Conservation (phyloP, 1,139 yeast genomes). For the Candida sanyaensis region DNA sequence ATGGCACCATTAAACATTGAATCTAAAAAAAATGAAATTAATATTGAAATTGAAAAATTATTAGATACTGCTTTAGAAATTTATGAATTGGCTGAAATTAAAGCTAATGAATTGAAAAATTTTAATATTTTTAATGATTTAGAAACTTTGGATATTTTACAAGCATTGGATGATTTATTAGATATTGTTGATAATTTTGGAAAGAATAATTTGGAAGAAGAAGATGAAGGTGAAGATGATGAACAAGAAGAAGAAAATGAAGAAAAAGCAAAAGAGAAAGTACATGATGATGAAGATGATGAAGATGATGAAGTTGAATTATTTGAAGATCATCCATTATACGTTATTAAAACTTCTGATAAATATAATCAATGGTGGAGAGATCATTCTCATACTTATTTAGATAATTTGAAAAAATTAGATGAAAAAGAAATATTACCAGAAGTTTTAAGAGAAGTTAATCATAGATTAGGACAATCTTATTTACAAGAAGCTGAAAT, state of each 20-base stretch:
- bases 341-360: conserved; percentile 34
- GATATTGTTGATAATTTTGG: conserved; percentile 71
- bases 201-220: conserved; percentile 42
- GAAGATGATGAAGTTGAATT: conserved; percentile 33
- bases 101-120: conserved; percentile 27
- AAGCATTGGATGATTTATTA: conserved; percentile 61
- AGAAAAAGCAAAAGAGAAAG: too few relatives aligned
- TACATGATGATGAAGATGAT: conserved; percentile 26
- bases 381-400: conserved; percentile 47
- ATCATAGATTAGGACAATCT: conserved; percentile 60
- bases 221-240: conserved; percentile 21
- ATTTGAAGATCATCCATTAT: conserved; percentile 55
- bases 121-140: conserved; percentile 31
- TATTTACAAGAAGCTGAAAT: conserved; percentile 63
- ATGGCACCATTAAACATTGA: conserved; percentile 50
- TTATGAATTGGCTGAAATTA: conserved; percentile 47
- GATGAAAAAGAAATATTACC: conserved; percentile 13
- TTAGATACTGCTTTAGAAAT: conserved; percentile 43
- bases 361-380: conserved; percentile 58
- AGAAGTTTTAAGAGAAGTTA: conserved; percentile 29
- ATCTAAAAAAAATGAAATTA: conserved; percentile 26
- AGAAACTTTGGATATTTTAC: conserved; percentile 51
- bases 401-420: conserved; percentile 33
- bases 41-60: conserved; percentile 35
- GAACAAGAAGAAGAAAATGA: conserved; percentile 28